phyloP scores from a whole-genome alignment of 805 yeast species.

The Sungouiella blattae region DNA sequence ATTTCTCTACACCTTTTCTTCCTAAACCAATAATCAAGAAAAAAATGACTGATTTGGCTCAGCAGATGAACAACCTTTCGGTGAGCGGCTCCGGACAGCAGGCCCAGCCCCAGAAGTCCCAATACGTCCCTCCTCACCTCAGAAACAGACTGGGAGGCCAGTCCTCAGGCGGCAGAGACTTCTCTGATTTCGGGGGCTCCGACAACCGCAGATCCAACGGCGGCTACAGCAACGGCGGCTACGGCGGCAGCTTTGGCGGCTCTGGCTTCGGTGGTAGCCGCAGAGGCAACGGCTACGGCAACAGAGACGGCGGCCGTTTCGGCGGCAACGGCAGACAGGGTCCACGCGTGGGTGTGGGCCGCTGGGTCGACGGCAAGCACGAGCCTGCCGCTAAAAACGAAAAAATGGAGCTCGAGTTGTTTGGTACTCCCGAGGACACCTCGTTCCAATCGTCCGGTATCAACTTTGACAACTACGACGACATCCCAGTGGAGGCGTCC shows the following conservation, averaged over 20 bases:
- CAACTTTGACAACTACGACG: slow-evolving; percentile 97
- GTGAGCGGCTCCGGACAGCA: slow-evolving; percentile 38
- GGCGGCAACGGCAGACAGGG: slow-evolving; percentile 17
- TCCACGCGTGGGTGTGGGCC: slow-evolving; percentile 62
- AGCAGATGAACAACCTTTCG: slow-evolving; percentile 54
- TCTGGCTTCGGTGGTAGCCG: slow-evolving; percentile 25
- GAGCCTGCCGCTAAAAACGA: slow-evolving; percentile 73
- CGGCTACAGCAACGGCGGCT: slow-evolving; percentile 16
- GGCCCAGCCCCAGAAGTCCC: slow-evolving; percentile 15
- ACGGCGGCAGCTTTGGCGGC: slow-evolving; percentile 28
- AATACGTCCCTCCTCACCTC: slow-evolving; percentile 31
- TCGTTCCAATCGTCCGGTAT: slow-evolving; percentile 90
- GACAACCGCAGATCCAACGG: slow-evolving; percentile 19
- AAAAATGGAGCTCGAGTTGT: slow-evolving; percentile 71
- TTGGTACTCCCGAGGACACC: slow-evolving; percentile 76
- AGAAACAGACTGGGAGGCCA: slow-evolving; percentile 31
- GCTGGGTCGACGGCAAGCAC: slow-evolving; percentile 84
- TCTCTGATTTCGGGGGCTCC: slow-evolving; percentile 12
- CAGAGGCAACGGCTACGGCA: slow-evolving; percentile 13
- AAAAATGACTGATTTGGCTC: slow-evolving; percentile 57
- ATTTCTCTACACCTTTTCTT: slow-evolving; percentile 1
- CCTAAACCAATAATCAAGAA: slow-evolving; percentile 5
- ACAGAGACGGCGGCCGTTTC: slow-evolving; percentile 18
- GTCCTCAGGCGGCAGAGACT: slow-evolving; percentile 30
- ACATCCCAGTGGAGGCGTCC: slow-evolving; percentile 96